phyloP scores from a whole-genome alignment of 192 early-diverging fungal species.

The Coemansia sp. region DNA sequence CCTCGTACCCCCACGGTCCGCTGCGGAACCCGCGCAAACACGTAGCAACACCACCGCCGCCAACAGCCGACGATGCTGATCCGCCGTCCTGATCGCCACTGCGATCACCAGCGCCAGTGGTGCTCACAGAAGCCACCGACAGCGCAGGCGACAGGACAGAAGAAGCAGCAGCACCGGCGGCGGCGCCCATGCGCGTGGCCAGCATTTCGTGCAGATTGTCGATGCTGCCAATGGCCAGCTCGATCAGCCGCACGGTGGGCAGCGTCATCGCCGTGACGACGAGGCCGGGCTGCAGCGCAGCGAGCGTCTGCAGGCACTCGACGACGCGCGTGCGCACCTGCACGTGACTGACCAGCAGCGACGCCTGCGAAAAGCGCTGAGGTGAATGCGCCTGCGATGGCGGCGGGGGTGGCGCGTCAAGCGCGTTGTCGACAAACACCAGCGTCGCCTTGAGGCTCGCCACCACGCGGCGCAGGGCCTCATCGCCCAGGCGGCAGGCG shows the following conservation, averaged over 20 bases:
- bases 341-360: slow-evolving; percentile 22
- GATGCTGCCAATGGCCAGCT: slow-evolving; percentile 22
- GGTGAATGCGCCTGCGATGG: neutral
- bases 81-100: neutral
- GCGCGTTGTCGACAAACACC: slow-evolving; percentile 51
- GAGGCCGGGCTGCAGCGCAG: neutral
- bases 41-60: neutral
- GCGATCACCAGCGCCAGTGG: neutral
- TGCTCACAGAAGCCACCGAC: neutral
- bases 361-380: neutral
- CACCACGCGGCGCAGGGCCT: neutral
- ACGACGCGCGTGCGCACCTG: slow-evolving; percentile 25
- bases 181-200: slow-evolving; percentile 13
- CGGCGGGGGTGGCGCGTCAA: slow-evolving; percentile 39
- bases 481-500: neutral
- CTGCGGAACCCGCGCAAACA: slow-evolving; percentile 24
- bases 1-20: slow-evolving; percentile 51
- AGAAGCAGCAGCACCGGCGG: neutral
- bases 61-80: neutral
- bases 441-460: slow-evolving; percentile 20
- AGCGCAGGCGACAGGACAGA: neutral
- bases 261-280: slow-evolving; percentile 9
- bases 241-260: slow-evolving; percentile 30
- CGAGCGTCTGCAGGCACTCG: slow-evolving; percentile 25
- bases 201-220: slow-evolving; percentile 29